Base-by-base conservation (phyloP, 2,329 filamentous ascomycete species). In the Dactylellina sp. region DNA sequence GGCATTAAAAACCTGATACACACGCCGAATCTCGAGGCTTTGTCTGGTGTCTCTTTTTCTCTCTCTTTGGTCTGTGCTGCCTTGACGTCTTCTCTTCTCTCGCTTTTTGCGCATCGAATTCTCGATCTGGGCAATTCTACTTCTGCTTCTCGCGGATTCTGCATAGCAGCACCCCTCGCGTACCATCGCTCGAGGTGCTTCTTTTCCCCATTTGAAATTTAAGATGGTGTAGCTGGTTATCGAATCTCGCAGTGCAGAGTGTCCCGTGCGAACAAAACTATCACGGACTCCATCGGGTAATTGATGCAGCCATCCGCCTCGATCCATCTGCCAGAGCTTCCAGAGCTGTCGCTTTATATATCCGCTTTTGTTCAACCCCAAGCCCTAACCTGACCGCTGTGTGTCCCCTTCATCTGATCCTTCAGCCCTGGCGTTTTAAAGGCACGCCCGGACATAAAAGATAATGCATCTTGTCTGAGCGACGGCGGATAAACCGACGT, bases 321-420 rank as follows among this genome's bases (percentile, higher is more conserved):
- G 46, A 50, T 53, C 46, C 46, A 44, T 40, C 37, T 25, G 44
- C 14, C 32, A 52, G 18, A 37, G 22, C 7, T 25, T 59, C 42
- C 55, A 32, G n/a, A 32, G 39, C 14, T 46, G 22, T 20, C 18
- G 40, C 40, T 59, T 42, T 60, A 37, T 40, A 60, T 60, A 60
- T 47, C 56, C 56, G 44, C 42, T 35, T 60, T 49, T 25, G 56
- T 49, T 42, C 25, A 57, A 44, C 53, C 39, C 20, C 4, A 32
- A 44, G 53, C 53, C 53, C 53, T 57, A 37, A 57, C 12, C 22
- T 32, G 28, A 32, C 9, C 9, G 28, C 28, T 32, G 28, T 42
- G 37, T 44, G 39, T 44, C 53, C 53, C 32, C 35, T 55, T 55
- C 32, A 55, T 40, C 16, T 55, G 50, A 55, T 55, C 50, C 50